Base-by-base conservation (phyloP, 1,284 basidiomycete species). In the Fomitopsis pinicola region DNA sequence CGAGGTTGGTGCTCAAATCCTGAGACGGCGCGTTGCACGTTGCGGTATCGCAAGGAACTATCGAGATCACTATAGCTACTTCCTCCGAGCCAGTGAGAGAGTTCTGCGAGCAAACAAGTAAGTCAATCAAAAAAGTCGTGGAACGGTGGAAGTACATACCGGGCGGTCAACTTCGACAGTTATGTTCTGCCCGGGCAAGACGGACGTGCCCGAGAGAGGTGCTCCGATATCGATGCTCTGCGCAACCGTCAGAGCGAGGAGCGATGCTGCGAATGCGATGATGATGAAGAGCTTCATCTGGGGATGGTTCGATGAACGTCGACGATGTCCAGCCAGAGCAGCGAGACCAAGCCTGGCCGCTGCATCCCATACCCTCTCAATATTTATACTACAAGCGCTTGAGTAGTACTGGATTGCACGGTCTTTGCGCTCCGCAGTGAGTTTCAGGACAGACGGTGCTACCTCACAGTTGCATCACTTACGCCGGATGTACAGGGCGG, bases 51-150 rank as follows among this genome's bases (percentile, higher is more conserved):
- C 81, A 83, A 42, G 69, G 64, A 19, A 68, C 61, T 6, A 77
- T 56, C 0, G 68, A 77, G 61, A 84, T 78, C 30, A 77, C 78
- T 44, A 84, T 62, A 4, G 75, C 74, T n/a, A 84, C 73, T 57
- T 83, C 81, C 35, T 67, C 64, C 0, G 76, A 75, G 3, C 67
- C 63, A 3, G 71, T 71, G 57, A 80, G 70, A 17, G 73, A 33
- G 30, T 33, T 33, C 30, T 33, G 30, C 30, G 30, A 33, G 30
- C n/a, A n/a, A 17, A 28, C 30, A 33, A 3, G 30, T 7, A 7
- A 33, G 30, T 33, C 4, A 33, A 33, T 33, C 7, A 7, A 3
- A 33, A 33, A 3, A 33, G 7, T 7, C 7, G 30, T 33, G 30
- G 30, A 33, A 33, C 30, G 8, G 30, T 33, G 30, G 30, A 33